A percentile compares a stretch with the other conserved stretches of the same genome.
These are phyloP conservation scores for Giardia muris DNA, from an alignment of 208 protist genomes.

Conservation along the genomic window DNA sequence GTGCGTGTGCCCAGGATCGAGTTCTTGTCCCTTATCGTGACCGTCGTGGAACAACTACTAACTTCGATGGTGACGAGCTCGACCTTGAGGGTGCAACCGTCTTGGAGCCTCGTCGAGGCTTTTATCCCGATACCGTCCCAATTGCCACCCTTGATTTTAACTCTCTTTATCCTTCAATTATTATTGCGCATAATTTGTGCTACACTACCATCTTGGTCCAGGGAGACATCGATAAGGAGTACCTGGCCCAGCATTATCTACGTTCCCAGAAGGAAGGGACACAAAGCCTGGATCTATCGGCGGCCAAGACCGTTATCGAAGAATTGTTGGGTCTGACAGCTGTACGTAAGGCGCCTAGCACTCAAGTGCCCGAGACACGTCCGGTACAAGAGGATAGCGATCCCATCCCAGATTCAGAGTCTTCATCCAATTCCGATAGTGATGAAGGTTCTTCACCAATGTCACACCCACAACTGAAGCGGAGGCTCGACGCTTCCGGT, in stretches of 20 bases:
- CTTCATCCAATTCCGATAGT: background rate
- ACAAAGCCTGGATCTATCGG: background rate
- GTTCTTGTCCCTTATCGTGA: constrained; percentile 49
- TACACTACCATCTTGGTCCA: constrained; percentile 75
- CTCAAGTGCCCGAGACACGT: too few species aligned
- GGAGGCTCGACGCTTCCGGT: background rate
- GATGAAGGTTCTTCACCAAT: too few species aligned
- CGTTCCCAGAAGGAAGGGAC: background rate
- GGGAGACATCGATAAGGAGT: background rate
- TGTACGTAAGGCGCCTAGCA: too few species aligned
- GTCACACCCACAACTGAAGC: constrained; percentile 23
- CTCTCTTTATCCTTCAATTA: constrained; percentile 97
- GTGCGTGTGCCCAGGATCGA: constrained; percentile 48
- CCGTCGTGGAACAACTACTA: background rate
- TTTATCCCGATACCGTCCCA: constrained; percentile 65
- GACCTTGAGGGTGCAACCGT: constrained; percentile 88
- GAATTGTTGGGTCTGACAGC: background rate
- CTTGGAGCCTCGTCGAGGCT: constrained; percentile 81
- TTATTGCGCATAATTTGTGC: constrained; percentile 99
- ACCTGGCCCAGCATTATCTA: background rate
- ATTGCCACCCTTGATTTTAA: constrained; percentile 89
- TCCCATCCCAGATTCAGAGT: background rate
- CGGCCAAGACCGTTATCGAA: background rate
- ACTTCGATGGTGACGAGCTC: constrained; percentile 36
- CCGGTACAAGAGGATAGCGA: background rate